Conservation (phyloP, 1,139 yeast species). For the Saccharomycopsis hybrid region DNA sequence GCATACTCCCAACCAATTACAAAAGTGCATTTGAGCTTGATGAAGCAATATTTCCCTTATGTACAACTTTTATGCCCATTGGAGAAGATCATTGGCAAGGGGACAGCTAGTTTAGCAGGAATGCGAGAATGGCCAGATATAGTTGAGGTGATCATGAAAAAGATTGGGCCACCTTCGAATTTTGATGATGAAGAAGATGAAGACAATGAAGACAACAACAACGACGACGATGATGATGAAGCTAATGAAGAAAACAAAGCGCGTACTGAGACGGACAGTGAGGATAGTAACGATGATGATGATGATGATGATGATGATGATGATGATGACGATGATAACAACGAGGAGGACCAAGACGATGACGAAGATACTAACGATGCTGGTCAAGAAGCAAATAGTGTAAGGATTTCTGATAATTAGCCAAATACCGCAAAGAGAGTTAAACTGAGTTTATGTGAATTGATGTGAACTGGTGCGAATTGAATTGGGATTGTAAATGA, state of each 20-base stretch:
- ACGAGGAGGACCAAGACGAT: slow-evolving; percentile 7
- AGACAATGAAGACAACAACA: slow-evolving; percentile 24
- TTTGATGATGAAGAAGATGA: slow-evolving; percentile 36
- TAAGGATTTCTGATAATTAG: too few species aligned
- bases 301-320: slow-evolving; percentile 9
- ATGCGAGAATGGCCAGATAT: slow-evolving; percentile 91
- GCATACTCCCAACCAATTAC: slow-evolving; percentile 86
- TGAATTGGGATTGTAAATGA: too few species aligned
- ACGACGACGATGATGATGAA: slow-evolving; percentile 12
- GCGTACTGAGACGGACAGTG: background rate
- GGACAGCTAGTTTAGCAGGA: slow-evolving; percentile 91
- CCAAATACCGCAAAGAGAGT: too few species aligned
- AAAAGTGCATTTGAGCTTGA: slow-evolving; percentile 65
- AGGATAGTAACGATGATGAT: slow-evolving; percentile 3
- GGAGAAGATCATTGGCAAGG: slow-evolving; percentile 90
- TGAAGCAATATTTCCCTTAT: slow-evolving; percentile 87
- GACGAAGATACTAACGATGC: too few species aligned
- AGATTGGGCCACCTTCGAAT: slow-evolving; percentile 47
- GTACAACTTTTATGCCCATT: slow-evolving; percentile 83
- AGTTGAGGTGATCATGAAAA: slow-evolving; percentile 75
- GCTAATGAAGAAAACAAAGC: background rate
- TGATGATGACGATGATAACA: slow-evolving; percentile 6
- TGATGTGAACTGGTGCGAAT: too few species aligned
- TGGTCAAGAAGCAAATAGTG: too few species aligned
- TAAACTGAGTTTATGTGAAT: too few species aligned